Base-by-base conservation (phyloP, 164 flowering plant species). In the Piper longum region DNA sequence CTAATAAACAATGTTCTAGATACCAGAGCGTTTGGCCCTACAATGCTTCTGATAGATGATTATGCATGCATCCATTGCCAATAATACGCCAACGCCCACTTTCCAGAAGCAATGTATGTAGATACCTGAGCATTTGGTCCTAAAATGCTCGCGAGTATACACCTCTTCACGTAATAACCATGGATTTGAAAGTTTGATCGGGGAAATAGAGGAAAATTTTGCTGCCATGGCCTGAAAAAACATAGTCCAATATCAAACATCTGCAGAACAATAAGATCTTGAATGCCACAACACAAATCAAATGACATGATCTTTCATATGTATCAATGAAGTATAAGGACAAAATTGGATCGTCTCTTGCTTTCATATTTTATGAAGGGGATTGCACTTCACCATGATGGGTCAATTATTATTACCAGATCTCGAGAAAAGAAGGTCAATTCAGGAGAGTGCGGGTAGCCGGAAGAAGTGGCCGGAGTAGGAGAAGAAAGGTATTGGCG, bases 91-190 rank as follows among this genome's bases (percentile, higher is more conserved):
- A n/a, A n/a, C n/a, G 36, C 36, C 36, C 36, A 26, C 36, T 2
- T 26, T 26, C 36, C 36, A 0, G 36, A 26, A 26, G 36, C 36
- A 26, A 26, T 2, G 52, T 14, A 48, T 1, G 52, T 48, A 48
- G 14, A 48, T 48, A 93, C 98, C 98, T 88, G 97, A 71, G 97
- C 91, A 75, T 61, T 77, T 36, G 91, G 65, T 54, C 95, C 95
- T 73, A 95, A 65, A 66, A 84, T 67, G 67, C 78, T 69, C 12
- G 82, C 56, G 39, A 95, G 73, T 36, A 88, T n/a, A 62, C 70
- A 44, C 19, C 80, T 73, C 66, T 91, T 88, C 4, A 70, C 36
- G 69, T 84, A 14, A 95, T 95, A 66, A 93, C 96, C 84, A 93
- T 85, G 62, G 74, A 68, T 61, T 90, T 41, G 96, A 78, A 62